phyloP scores from a whole-genome alignment of 441 rosid genomes.

The Gossypium schwendimanii region DNA sequence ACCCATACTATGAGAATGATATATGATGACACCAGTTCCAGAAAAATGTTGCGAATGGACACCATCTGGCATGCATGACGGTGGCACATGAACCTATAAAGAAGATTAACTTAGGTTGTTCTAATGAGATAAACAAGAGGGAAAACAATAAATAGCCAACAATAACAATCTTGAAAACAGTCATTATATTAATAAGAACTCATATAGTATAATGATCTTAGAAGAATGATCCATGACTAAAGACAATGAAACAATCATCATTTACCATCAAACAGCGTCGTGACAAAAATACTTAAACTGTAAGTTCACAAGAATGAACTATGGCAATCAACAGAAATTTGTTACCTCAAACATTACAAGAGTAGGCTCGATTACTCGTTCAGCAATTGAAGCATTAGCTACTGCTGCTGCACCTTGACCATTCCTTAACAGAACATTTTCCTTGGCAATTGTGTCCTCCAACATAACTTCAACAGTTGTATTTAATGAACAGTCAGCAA shows the following conservation, averaged over 20 bases:
- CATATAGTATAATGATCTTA: neutral
- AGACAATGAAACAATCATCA: neutral
- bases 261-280: neutral
- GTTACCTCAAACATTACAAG: conserved; percentile 95
- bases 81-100: conserved; percentile 87
- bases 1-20: conserved; percentile 84
- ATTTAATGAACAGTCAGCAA: conserved; percentile 37
- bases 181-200: neutral
- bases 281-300: neutral
- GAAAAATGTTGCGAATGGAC: conserved; percentile 71
- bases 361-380: conserved; percentile 80
- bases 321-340: neutral
- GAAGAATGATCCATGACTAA: neutral
- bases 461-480: conserved; percentile 44
- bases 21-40: conserved; percentile 87
- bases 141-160: neutral
- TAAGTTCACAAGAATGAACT: neutral
- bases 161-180: neutral
- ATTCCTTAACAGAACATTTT: conserved; percentile 38
- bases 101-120: conserved; percentile 1
- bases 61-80: conserved; percentile 93
- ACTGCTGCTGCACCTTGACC: conserved; percentile 38
- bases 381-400: conserved; percentile 73
- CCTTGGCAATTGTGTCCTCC: conserved; percentile 40
- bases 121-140: neutral